phyloP scores from a whole-genome alignment of 305 asterid genomes.

The Plantago coronopus region DNA sequence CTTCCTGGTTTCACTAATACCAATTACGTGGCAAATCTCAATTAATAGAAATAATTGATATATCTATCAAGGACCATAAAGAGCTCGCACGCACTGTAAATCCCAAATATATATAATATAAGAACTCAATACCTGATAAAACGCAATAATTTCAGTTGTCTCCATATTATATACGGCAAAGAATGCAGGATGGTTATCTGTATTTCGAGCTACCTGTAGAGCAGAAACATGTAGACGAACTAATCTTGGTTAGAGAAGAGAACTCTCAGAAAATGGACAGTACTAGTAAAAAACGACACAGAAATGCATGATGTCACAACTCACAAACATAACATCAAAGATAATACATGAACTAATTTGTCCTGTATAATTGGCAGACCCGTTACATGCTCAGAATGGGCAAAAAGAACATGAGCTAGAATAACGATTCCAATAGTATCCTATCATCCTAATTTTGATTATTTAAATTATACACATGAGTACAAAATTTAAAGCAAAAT shows the following conservation, averaged over 20 bases:
- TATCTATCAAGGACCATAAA: neutral
- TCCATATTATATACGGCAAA: constrained; percentile 98
- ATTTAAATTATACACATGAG: no score
- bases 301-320: neutral
- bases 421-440: neutral
- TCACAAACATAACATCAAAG: neutral
- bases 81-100: neutral
- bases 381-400: no score
- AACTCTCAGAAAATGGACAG: constrained; percentile 1
- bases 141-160: constrained; percentile 79
- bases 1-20: neutral
- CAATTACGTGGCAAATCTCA: constrained; percentile 10
- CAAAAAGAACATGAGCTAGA: neutral
- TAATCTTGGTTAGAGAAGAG: constrained; percentile 4
- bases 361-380: no score
- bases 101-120: neutral
- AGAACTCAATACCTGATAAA: constrained; percentile 63
- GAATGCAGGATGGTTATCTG: constrained; percentile 88
- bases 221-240: constrained; percentile 21
- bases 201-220: constrained; percentile 70
- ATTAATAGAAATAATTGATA: neutral
- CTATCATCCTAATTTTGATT: no score
- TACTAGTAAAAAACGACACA: no score
- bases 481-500: no score
- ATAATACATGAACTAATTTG: no score